Evolutionary conservation across 2,329 filamentous ascomycete species (phyloP), one percentile per base, ranked within the genome.

Genomic region (Ophiosphaerella narmari): DNA sequence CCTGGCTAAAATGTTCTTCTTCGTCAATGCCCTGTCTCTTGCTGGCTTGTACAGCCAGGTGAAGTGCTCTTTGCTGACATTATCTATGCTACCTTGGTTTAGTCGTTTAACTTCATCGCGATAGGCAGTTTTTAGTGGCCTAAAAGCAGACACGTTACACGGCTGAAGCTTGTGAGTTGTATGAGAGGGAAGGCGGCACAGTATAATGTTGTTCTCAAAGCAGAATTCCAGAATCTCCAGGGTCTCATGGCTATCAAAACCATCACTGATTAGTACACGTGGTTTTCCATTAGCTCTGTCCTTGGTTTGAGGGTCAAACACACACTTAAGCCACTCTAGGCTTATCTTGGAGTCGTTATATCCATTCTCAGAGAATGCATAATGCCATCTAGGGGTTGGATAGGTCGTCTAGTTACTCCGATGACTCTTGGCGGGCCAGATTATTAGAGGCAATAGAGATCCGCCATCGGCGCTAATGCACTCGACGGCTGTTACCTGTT

Each of bases 271-370:
- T 16, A 74, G 58, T 3, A 74, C 46, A 1, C 68, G 66, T 52
- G 60, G 70, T 48, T 62, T 69, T 7, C 58, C 31, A 21, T 70
- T 57, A 47, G 67, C 71, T 45, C 46, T 48, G 41, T 46, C 56
- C 58, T 59, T 67, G 5, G 69, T 75, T 53, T 70, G 33, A 9
- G 66, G 68, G 53, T 75, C 53, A 57, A 74, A 74, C 4, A 75
- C 54, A 41, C 47, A 56, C 46, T 55, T 67, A 13, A 74, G 51
- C 71, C 59, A 75, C 47, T 74, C 48, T 7, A 73, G 59, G 55
- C 63, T 74, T 26, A 74, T 72, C 21, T 66, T 59, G 7, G 62
- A 70, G 50, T 74, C 50, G 33, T 53, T 59, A 47, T 68, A 67
- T 32, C 62, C 48, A 32, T 43, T 55, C 32, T 55, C 41, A 42